These are phyloP conservation scores for Mortierella hygrophila DNA, from an alignment of 192 early-diverging fungal genomes.

Conservation along the genomic window DNA sequence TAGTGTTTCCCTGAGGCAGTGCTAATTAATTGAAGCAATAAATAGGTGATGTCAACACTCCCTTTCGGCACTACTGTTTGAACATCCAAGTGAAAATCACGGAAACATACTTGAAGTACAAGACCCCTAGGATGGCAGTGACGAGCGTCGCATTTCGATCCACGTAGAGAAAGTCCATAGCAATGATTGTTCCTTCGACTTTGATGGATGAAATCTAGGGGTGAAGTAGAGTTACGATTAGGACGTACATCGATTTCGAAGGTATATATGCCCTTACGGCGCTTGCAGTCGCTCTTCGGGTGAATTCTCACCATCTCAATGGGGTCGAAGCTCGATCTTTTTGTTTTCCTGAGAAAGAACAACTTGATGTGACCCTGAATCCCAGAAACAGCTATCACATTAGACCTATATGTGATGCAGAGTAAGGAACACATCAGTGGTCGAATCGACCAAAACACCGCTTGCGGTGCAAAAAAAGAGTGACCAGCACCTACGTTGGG, in stretches of 20 bases:
- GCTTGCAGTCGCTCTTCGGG: background rate
- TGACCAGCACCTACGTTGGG: constrained; percentile 22
- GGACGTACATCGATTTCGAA: background rate
- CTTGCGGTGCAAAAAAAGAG: background rate
- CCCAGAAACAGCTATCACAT: constrained; percentile 26
- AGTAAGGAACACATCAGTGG: background rate
- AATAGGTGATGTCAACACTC: background rate
- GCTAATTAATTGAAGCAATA: constrained; percentile 6
- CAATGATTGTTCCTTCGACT: constrained; percentile 34
- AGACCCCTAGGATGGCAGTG: constrained; percentile 31
- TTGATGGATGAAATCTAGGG: constrained; percentile 28
- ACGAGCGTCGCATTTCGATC: constrained; percentile 15
- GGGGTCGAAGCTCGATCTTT: constrained; percentile 27
- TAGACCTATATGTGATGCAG: background rate
- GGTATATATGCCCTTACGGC: background rate
- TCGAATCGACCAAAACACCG: background rate
- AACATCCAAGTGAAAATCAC: background rate
- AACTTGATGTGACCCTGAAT: constrained; percentile 38
- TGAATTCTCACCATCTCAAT: constrained; percentile 31
- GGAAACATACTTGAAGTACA: constrained; percentile 37
- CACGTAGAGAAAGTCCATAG: constrained; percentile 41
- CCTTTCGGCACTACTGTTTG: background rate
- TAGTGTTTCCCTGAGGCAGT: constrained; percentile 19
- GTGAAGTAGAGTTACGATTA: background rate
- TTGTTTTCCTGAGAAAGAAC: constrained; percentile 25